Conservation (phyloP, 2,329 filamentous ascomycete species). For the Colletotrichum liaoningense region DNA sequence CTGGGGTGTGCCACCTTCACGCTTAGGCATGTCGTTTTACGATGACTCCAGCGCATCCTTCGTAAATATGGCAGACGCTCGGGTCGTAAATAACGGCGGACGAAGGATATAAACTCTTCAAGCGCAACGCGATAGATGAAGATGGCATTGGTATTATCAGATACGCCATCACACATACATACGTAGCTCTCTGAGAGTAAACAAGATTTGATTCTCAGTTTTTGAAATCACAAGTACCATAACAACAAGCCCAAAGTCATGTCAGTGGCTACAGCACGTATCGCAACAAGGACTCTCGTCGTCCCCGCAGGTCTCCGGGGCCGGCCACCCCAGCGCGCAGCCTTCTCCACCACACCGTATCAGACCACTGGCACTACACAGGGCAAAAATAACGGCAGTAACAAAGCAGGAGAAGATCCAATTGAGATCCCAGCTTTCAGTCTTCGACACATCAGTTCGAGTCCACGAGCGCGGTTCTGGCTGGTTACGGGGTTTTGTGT, state of each 20-base stretch:
- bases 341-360: conserved; percentile 26
- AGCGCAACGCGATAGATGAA: background rate
- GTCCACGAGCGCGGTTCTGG: conserved; percentile 35
- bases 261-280: background rate
- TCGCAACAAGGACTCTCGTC: background rate
- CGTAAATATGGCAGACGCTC: conserved; percentile 18
- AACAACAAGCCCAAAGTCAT: background rate
- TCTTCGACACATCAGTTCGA: conserved; percentile 37
- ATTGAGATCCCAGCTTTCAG: conserved; percentile 38
- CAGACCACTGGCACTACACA: background rate
- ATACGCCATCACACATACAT: background rate
- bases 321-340: background rate
- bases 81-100: conserved; percentile 2
- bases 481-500: conserved; percentile 34
- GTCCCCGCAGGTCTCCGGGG: background rate
- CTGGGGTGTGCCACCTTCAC: background rate
- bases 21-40: background rate
- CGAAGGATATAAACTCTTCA: background rate
- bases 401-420: conserved; percentile 3
- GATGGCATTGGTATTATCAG: background rate
- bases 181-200: background rate
- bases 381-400: conserved; percentile 14
- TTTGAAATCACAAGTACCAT: background rate
- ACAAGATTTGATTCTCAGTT: background rate
- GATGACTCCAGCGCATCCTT: conserved; percentile 10